Evolutionary conservation across 2,329 filamentous ascomycete genomes (phyloP).

Genomic region (Fusarium sp.): DNA sequence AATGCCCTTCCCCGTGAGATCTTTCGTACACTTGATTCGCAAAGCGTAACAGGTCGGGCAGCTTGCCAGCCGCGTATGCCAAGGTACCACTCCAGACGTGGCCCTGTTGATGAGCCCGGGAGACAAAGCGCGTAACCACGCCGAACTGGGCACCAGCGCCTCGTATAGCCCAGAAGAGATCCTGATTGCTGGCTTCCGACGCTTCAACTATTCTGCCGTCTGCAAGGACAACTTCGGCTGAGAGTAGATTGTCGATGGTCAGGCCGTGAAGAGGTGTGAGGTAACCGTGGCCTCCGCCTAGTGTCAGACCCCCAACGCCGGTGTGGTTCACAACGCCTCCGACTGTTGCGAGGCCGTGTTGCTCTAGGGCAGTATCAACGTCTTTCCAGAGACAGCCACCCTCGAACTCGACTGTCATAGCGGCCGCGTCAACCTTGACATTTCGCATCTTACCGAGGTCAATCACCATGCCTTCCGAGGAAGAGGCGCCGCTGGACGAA

Average conservation of each 20-base stretch:
- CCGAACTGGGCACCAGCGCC: constrained; percentile 58
- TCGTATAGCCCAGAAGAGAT: constrained; percentile 60
- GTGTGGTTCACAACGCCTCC: constrained; percentile 70
- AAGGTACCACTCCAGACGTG: constrained; percentile 47
- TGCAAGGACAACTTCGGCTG: constrained; percentile 52
- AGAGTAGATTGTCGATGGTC: constrained; percentile 54
- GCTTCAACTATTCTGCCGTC: constrained; percentile 48
- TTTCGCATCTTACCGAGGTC: constrained; percentile 61
- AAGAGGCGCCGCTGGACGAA: constrained; percentile 60
- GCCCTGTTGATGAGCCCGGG: constrained; percentile 42
- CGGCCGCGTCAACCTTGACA: constrained; percentile 56
- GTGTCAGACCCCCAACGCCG: constrained; percentile 65
- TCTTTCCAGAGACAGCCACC: constrained; percentile 63
- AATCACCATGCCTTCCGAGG: constrained; percentile 62
- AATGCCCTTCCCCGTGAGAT: constrained; percentile 33
- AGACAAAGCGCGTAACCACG: constrained; percentile 52
- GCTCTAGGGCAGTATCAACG: constrained; percentile 60
- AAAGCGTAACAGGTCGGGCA: constrained; percentile 37
- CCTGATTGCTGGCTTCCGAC: constrained; percentile 52
- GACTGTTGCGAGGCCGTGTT: constrained; percentile 63
- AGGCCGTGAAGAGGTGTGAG: constrained; percentile 64
- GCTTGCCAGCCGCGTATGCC: constrained; percentile 38
- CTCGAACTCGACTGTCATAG: constrained; percentile 56
- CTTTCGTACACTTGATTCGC: constrained; percentile 37
- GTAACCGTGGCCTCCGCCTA: constrained; percentile 68